Conservation (phyloP, 2,329 filamentous ascomycete species). For the Clarireedia monteithiana region DNA sequence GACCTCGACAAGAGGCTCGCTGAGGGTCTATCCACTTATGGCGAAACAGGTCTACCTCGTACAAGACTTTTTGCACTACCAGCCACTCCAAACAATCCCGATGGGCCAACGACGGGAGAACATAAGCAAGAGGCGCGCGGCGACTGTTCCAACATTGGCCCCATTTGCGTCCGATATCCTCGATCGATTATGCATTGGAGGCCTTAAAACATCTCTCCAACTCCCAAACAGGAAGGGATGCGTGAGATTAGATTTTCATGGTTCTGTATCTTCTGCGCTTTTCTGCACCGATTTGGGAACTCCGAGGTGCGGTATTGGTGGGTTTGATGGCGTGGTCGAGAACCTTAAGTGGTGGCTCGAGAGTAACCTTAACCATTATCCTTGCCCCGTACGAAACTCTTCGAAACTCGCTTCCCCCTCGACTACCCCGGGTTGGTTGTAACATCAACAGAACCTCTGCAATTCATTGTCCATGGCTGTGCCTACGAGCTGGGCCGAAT, state of each 20-base stretch:
- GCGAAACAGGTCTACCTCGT: neutral
- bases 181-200: slow-evolving; percentile 3
- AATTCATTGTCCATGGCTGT: slow-evolving; percentile 2
- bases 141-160: slow-evolving; percentile 6
- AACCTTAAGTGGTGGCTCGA: slow-evolving; percentile 3
- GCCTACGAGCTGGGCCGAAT: neutral
- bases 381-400: slow-evolving; percentile 2
- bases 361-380: neutral
- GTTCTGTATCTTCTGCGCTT: too few relatives aligned
- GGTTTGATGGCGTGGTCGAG: neutral
- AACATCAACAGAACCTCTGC: slow-evolving; percentile 10
- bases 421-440: neutral
- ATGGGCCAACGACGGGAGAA: neutral
- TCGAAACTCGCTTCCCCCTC: slow-evolving; percentile 10
- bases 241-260: neutral
- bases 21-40: too few relatives aligned
- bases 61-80: neutral
- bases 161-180: slow-evolving; percentile 3
- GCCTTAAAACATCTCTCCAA: neutral
- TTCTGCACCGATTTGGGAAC: too few relatives aligned
- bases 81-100: slow-evolving; percentile 1
- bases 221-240: neutral
- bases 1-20: too few relatives aligned
- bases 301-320: too few relatives aligned
- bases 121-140: slow-evolving; percentile 6